Percentiles rank a stretch among this genome's conserved stretches.
Evolutionary conservation across 2,329 filamentous ascomycete species (phyloP).

Genomic region (Talaromyces marneffei): DNA sequence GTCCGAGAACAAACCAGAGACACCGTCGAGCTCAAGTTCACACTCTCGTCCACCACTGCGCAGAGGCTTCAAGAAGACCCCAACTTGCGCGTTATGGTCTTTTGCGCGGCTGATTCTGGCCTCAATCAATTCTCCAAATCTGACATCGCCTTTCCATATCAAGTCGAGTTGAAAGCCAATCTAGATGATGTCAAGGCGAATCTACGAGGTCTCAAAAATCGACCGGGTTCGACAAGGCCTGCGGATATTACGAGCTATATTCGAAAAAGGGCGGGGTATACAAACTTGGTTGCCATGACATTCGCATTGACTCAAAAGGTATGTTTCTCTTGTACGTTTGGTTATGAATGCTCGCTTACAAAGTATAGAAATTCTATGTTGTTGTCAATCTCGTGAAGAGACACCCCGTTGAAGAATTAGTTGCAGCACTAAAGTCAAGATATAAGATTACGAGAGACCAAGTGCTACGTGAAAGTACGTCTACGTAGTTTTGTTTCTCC

Average conservation of each 20-base stretch:
- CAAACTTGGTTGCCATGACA: constrained; percentile 75
- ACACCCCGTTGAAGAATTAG: constrained; percentile 65
- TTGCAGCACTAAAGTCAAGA: constrained; percentile 58
- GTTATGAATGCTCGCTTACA: background rate
- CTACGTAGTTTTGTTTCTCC: background rate
- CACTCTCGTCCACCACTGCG: constrained; percentile 50
- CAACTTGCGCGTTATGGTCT: constrained; percentile 71
- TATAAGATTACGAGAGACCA: constrained; percentile 72
- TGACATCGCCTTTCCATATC: constrained; percentile 83
- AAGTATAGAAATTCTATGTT: constrained; percentile 62
- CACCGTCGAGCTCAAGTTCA: constrained; percentile 54
- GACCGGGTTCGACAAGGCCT: constrained; percentile 87
- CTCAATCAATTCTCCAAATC: constrained; percentile 51
- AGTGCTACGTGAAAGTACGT: constrained; percentile 77
- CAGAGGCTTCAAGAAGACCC: constrained; percentile 55
- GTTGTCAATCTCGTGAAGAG: constrained; percentile 70
- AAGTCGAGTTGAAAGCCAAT: constrained; percentile 89
- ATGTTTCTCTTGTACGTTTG: constrained; percentile 31
- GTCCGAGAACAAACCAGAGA: constrained; percentile 56
- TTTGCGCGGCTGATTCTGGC: constrained; percentile 63
- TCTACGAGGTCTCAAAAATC: constrained; percentile 89
- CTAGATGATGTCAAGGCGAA: constrained; percentile 86
- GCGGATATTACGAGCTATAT: constrained; percentile 81
- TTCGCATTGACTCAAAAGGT: constrained; percentile 90
- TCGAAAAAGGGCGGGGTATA: constrained; percentile 60